Evolutionary conservation across 2,329 filamentous ascomycete genomes (phyloP).

Genomic region (Verticillium longisporum): DNA sequence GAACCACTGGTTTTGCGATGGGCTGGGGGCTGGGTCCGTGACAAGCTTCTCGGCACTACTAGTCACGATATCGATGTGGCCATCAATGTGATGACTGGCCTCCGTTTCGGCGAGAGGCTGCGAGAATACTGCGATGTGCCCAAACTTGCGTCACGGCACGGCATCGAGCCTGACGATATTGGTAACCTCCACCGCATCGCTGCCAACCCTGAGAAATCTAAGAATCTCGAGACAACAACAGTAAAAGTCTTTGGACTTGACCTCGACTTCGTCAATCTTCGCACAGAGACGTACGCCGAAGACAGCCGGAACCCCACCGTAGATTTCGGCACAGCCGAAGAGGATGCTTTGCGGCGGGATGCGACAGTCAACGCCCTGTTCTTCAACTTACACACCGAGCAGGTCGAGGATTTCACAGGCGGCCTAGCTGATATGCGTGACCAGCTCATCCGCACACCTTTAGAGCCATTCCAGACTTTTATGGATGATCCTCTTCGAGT

Average conservation of each 20-base stretch:
- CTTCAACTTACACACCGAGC: slow-evolving; percentile 77
- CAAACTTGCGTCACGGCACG: slow-evolving; percentile 55
- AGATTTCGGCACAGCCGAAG: slow-evolving; percentile 86
- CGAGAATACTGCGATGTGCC: slow-evolving; percentile 59
- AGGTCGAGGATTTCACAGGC: slow-evolving; percentile 79
- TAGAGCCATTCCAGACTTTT: slow-evolving; percentile 87
- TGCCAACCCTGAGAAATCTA: slow-evolving; percentile 91
- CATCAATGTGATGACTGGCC: slow-evolving; percentile 80
- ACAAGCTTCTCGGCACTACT: slow-evolving; percentile 66
- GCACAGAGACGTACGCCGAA: slow-evolving; percentile 86
- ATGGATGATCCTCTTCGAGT: slow-evolving; percentile 88
- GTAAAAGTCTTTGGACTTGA: slow-evolving; percentile 80
- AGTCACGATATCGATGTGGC: slow-evolving; percentile 82
- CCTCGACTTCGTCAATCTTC: slow-evolving; percentile 88
- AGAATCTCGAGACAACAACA: slow-evolving; percentile 89
- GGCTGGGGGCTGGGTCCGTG: slow-evolving; percentile 83
- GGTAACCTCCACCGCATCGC: slow-evolving; percentile 81
- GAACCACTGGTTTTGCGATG: slow-evolving; percentile 63
- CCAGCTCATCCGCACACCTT: slow-evolving; percentile 72
- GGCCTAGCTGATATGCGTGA: slow-evolving; percentile 69
- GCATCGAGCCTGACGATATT: slow-evolving; percentile 50
- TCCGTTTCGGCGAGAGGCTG: slow-evolving; percentile 64
- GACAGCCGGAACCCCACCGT: slow-evolving; percentile 85
- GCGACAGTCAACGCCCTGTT: slow-evolving; percentile 94
- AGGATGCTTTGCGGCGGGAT: slow-evolving; percentile 85